These are phyloP conservation scores for Aciculosporium take DNA, from an alignment of 2,329 filamentous ascomycete genomes.

Conservation along the genomic window DNA sequence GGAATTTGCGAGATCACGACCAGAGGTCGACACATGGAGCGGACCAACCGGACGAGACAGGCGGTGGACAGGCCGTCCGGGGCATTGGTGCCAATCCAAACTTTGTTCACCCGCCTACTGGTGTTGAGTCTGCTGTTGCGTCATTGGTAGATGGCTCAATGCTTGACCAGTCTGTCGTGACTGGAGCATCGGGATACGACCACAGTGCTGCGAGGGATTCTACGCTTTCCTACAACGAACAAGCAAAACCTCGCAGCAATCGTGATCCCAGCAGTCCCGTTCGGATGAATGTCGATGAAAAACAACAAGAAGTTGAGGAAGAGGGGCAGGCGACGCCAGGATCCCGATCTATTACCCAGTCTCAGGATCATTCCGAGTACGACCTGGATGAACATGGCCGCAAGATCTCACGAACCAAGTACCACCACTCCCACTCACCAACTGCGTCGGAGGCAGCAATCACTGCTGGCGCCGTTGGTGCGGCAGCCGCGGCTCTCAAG, in stretches of 20 bases:
- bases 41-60: constrained; percentile 42
- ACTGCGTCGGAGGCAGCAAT: constrained; percentile 44
- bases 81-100: constrained; percentile 60
- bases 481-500: constrained; percentile 37
- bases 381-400: constrained; percentile 44
- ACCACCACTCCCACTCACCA: constrained; percentile 37
- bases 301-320: constrained; percentile 23
- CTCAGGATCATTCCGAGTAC: constrained; percentile 38
- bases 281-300: constrained; percentile 27
- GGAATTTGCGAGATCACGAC: constrained; percentile 37
- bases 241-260: constrained; percentile 16
- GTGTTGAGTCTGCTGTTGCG: constrained; percentile 79
- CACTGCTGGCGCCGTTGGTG: constrained; percentile 39
- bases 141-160: constrained; percentile 69
- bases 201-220: constrained; percentile 27
- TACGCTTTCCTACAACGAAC: constrained; percentile 20
- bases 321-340: constrained; percentile 27
- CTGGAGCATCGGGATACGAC: constrained; percentile 38
- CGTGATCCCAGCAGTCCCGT: constrained; percentile 23
- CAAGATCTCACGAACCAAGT: constrained; percentile 33
- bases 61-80: constrained; percentile 55
- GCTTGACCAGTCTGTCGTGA: constrained; percentile 54
- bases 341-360: constrained; percentile 23
- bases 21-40: constrained; percentile 41
- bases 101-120: constrained; percentile 57